These are phyloP conservation scores for Neophaeococcomyces aloes DNA, from an alignment of 2,329 filamentous ascomycete genomes.

Conservation along the genomic window DNA sequence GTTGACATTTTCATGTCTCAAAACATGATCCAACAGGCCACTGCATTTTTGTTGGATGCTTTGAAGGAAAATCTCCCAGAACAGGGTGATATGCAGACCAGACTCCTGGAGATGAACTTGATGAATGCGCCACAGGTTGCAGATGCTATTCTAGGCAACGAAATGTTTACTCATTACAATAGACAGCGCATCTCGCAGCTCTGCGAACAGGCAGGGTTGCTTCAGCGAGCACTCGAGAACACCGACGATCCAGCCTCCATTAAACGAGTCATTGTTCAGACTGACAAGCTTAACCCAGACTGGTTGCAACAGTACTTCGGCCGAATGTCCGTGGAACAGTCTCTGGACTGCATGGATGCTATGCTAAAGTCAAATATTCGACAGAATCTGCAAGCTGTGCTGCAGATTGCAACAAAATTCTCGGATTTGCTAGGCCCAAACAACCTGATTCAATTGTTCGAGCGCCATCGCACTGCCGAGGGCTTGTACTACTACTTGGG, in stretches of 20 bases:
- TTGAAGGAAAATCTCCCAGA: constrained; percentile 91
- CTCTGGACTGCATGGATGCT: constrained; percentile 82
- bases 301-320: constrained; percentile 92
- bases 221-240: constrained; percentile 80
- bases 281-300: constrained; percentile 77
- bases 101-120: constrained; percentile 94
- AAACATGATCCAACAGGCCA: constrained; percentile 94
- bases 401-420: constrained; percentile 95
- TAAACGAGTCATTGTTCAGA: constrained; percentile 78
- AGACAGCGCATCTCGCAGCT: constrained; percentile 77
- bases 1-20: constrained; percentile 98
- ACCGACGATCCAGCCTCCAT: constrained; percentile 83
- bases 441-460: constrained; percentile 80
- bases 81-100: constrained; percentile 85
- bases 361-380: constrained; percentile 97
- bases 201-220: constrained; percentile 84
- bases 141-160: constrained; percentile 92
- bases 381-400: constrained; percentile 87
- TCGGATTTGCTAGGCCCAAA: constrained; percentile 86
- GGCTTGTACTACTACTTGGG: constrained; percentile 97
- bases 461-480: constrained; percentile 95
- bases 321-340: constrained; percentile 88
- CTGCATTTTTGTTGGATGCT: constrained; percentile 92
- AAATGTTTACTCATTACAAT: constrained; percentile 98
- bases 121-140: constrained; percentile 94